Base-by-base conservation (phyloP, 495 filamentous ascomycete genomes). In the Tetracladium setigerum region DNA sequence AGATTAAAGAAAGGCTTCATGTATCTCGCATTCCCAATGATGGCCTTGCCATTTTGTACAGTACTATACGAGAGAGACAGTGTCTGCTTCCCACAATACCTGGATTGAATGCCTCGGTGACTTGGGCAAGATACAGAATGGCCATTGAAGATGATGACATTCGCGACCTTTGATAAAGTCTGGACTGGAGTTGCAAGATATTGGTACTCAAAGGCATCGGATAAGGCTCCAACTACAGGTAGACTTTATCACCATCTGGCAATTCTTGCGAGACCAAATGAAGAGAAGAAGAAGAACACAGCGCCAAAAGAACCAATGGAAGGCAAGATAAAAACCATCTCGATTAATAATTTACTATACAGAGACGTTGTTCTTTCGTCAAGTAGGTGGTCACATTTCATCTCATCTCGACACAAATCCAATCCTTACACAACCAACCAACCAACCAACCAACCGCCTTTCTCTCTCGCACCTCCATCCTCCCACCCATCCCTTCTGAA, bases 171-270 rank as follows among this genome's bases (percentile, higher is more conserved):
- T 35, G 73, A 82, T 0, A 85, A 92, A 37, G 63, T 74, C 2
- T 95, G 89, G 87, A 81, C 79, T 10, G 72, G 71, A 0, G 82
- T 91, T 0, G 82, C 83, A 22, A 41, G 39, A n/a, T 78, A 78
- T 31, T 95, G 89, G 89, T 95, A 95, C 52, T 79, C 69, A 35
- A 84, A 82, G 61, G 87, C 86, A 2, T 79, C 83, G 5, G 80
- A 92, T 55, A 79, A 76, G 34, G 77, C 68, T 31, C 84, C 88
- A 0, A 71, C 73, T 3, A 73, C 83, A 14, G 89, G 89, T 0
- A 67, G 89, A 1, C 70, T 94, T 2, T 88, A 92, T 46, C 89
- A 95, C 62, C 89, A 94, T 59, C 70, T 92, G 6, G 89, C 85
- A 0, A 88, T 94, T n/a, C 65, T 94, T n/a, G 22, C 22, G 22